Conservation (phyloP, 2,329 filamentous ascomycete genomes). For the Venturia carpophila region DNA sequence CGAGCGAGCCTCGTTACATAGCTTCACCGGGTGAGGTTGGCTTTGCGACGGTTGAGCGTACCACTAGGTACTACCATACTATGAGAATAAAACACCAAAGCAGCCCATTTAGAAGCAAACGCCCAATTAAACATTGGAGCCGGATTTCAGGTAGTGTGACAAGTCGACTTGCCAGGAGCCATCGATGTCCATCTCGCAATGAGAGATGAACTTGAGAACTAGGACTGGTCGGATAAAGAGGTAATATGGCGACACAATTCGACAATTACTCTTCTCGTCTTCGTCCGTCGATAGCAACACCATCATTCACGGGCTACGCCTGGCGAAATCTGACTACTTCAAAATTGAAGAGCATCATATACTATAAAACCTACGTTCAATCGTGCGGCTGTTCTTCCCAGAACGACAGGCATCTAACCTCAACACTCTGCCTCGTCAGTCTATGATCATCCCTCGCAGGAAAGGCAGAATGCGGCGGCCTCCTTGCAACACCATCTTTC, state of each 20-base stretch:
- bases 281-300: too few relatives aligned
- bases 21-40: conserved; percentile 1
- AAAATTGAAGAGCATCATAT: too few relatives aligned
- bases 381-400: background rate
- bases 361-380: background rate
- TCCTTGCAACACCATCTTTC: background rate
- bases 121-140: background rate
- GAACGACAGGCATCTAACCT: background rate
- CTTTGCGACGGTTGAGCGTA: background rate
- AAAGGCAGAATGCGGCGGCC: background rate
- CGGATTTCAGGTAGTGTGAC: too few relatives aligned
- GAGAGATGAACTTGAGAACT: too few relatives aligned
- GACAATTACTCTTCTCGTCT: too few relatives aligned
- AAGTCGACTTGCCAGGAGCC: background rate
- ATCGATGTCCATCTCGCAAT: background rate
- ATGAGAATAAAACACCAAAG: background rate
- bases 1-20: background rate
- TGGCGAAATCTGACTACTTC: too few relatives aligned
- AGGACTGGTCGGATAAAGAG: too few relatives aligned
- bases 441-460: background rate
- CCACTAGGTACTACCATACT: too few relatives aligned
- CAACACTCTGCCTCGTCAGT: background rate
- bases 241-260: too few relatives aligned
- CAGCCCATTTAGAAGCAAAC: background rate
- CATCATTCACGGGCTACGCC: too few relatives aligned